Evolutionary conservation across 2,329 filamentous ascomycete genomes (phyloP).

Genomic region (Trichoderma arundinaceum): DNA sequence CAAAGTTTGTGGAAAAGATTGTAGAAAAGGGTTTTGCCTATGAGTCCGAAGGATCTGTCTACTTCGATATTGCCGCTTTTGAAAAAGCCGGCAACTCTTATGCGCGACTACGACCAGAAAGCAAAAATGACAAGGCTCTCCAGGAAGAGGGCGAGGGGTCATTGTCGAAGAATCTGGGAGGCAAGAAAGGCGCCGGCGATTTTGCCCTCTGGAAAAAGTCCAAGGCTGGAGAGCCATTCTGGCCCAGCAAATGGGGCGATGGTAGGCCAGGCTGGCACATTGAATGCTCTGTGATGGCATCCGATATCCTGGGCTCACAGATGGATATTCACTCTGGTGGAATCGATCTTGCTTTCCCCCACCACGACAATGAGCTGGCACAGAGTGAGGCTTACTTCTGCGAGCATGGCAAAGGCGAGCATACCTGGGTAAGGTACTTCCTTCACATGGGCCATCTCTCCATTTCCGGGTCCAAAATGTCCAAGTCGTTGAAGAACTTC

Average conservation of each 20-base stretch:
- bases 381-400: constrained; percentile 88
- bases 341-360: constrained; percentile 88
- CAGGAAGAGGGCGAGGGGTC: constrained; percentile 91
- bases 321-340: constrained; percentile 96
- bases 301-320: constrained; percentile 78
- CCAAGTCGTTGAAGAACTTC: constrained; percentile 94
- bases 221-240: constrained; percentile 89
- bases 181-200: constrained; percentile 78
- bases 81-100: constrained; percentile 85
- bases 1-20: constrained; percentile 80
- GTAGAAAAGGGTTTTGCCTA: constrained; percentile 89
- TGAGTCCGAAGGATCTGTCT: constrained; percentile 80
- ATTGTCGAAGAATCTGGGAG: constrained; percentile 64
- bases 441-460: constrained; percentile 88
- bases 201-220: constrained; percentile 95
- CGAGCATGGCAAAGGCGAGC: constrained; percentile 55
- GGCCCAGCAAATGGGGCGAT: constrained; percentile 85
- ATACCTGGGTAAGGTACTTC: constrained; percentile 95
- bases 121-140: constrained; percentile 79
- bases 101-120: constrained; percentile 83
- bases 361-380: constrained; percentile 91
- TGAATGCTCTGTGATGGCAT: constrained; percentile 95
- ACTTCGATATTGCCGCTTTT: constrained; percentile 89
- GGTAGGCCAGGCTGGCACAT: constrained; percentile 96
- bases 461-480: constrained; percentile 94